Base-by-base conservation (phyloP, 108 stramenopile genomes). In the Poteriospumella lacustris region DNA sequence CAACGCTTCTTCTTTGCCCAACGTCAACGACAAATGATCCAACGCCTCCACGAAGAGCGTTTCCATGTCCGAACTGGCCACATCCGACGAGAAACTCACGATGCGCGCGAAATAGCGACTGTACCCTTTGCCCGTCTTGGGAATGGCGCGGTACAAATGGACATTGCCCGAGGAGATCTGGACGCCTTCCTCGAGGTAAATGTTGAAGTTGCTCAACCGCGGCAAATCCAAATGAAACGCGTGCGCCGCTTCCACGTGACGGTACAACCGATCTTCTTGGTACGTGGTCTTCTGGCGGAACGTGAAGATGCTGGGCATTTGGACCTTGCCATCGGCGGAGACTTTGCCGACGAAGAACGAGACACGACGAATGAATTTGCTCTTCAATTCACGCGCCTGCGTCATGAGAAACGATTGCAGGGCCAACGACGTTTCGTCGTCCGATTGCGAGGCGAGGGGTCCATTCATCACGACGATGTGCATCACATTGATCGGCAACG, bases 41-140 rank as follows among this genome's bases (percentile, higher is more conserved):
- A 97, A 85, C 31, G 94, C 88, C 79, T 96, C 94, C 58, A 98
- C 92, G 43, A 96, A 89, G 69, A 97, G 88, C 39, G 93, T 86
- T 82, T 97, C 96, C 36, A 75, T 43, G 28, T 59, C 79, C 40
- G 70, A 75, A 28, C 68, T 76, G 3, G 78, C 72, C 36, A 68
- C 73, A 39, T 79, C 70, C 15, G 72, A 77, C 19, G 76, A 79
- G 80, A 81, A 82, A 24, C 91, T 90, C 47, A 97, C 76, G 2
- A 91, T 91, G 44, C 95, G 86, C 28, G 85, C 94, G 79, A 94
- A 95, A 34, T 90, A 78, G 52, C 93, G 77, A 2, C 91, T 85
- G 26, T 77, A 73, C 0, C 91, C 91, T n/a, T n/a, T n/a, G 68
- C 89, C 89, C 58, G 92, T 92, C 75, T 88, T 88, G 33, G 95